Percentiles rank a stretch among this genome's conserved stretches.
These are phyloP conservation scores for Cryphonectria radicalis DNA, from an alignment of 2,329 filamentous ascomycete species.

Conservation along the genomic window DNA sequence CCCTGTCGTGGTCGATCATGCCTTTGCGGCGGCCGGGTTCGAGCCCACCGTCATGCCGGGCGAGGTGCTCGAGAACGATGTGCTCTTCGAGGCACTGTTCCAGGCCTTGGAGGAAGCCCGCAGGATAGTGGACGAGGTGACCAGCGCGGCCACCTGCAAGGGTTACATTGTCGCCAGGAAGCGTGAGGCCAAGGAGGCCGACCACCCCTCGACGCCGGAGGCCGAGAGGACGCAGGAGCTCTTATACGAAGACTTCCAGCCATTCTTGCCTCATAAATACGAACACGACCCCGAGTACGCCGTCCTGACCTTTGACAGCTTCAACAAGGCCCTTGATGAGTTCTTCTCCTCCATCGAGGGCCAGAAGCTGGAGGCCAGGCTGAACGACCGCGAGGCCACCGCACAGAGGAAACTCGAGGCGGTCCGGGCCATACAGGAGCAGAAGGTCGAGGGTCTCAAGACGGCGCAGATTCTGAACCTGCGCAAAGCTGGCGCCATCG, in stretches of 20 bases:
- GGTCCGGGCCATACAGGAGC: slow-evolving; percentile 82
- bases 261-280: slow-evolving; percentile 84
- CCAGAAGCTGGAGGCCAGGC: slow-evolving; percentile 82
- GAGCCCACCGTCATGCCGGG: slow-evolving; percentile 70
- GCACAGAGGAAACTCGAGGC: slow-evolving; percentile 85
- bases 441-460: slow-evolving; percentile 82
- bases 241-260: slow-evolving; percentile 94
- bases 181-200: slow-evolving; percentile 36
- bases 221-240: slow-evolving; percentile 53
- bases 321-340: slow-evolving; percentile 92
- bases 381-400: slow-evolving; percentile 79
- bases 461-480: slow-evolving; percentile 81
- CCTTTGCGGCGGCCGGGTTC: slow-evolving; percentile 70
- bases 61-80: slow-evolving; percentile 70
- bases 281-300: slow-evolving; percentile 66
- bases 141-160: slow-evolving; percentile 65
- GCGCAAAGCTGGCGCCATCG: slow-evolving; percentile 86
- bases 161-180: slow-evolving; percentile 89
- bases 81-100: slow-evolving; percentile 68
- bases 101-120: slow-evolving; percentile 71
- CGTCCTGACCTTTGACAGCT: slow-evolving; percentile 78
- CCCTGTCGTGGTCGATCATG: slow-evolving; percentile 86
- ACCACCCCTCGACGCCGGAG: slow-evolving; percentile 35
- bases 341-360: slow-evolving; percentile 98
- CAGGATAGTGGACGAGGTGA: slow-evolving; percentile 70